Base-by-base conservation (phyloP, 1,284 basidiomycete species). In the Wallemia hederae region DNA sequence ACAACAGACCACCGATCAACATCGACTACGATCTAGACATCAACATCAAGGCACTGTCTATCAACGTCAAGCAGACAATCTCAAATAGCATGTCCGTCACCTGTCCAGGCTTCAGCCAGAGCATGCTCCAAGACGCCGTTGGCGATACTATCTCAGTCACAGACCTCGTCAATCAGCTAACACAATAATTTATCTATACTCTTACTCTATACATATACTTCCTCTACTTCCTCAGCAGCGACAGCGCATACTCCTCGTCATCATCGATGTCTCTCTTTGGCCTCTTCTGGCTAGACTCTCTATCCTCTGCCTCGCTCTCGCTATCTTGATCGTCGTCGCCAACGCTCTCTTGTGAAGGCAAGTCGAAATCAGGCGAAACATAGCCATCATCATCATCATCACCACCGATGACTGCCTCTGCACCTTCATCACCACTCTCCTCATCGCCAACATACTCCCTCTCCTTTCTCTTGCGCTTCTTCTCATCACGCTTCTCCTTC, bases 401-500 rank as follows among this genome's bases (percentile, higher is more conserved):
- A 14, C 61, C 63, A 57, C 62, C 65, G 27, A 55, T 55, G 55
- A 61, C 29, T 2, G 62, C 63, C 1, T 62, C 62, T 27, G 62
- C 62, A 60, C 33, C 56, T 14, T 63, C 65, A 7, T 73, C 81
- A 65, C 81, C 80, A 57, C 76, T 75, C 17, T 75, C 76, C 5
- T 66, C 70, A 19, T 39, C 62, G 2, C 57, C 65, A 65, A 60
- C 82, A 33, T 75, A 76, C 65, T 91, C 87, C 62, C 83, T 78
- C 67, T 87, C 81, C 74, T 92, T 94, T 66, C 86, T 74, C 71
- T 87, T 91, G 62, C 79, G 69, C 72, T 82, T 78, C 75, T 83
- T 85, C 71, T 90, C 86, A 63, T 77, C 74, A 73, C 84, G 83
- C 77, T 90, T 90, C 69, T 85, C 85, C 69, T 79, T 81, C 24